Percentiles rank a stretch among this genome's conserved stretches.
These are phyloP conservation scores for Marchantia polymorpha DNA, from an alignment of 225 moss, liverwort and hornwort genomes.

Conservation along the genomic window DNA sequence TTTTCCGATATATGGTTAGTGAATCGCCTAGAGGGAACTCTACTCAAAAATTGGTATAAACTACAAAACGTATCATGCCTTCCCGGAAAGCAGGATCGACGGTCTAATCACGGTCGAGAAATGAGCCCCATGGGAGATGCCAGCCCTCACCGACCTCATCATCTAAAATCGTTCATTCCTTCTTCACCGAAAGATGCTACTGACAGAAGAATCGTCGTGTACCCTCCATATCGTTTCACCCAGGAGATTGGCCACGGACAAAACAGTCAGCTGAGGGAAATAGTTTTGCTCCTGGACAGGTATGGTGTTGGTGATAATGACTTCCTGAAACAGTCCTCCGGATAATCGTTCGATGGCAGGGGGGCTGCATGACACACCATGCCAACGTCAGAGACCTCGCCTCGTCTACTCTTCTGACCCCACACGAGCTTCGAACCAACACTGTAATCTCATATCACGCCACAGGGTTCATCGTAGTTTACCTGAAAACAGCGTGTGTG, in stretches of 20 bases:
- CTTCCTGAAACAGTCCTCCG: conserved; percentile 89
- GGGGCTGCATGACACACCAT: conserved; percentile 50
- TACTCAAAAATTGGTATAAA: conserved; percentile 18
- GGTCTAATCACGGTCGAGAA: background rate
- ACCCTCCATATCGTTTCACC: conserved; percentile 98
- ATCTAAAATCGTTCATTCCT: background rate
- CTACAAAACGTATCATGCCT: conserved; percentile 33
- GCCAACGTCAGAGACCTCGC: background rate
- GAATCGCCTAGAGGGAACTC: conserved; percentile 15
- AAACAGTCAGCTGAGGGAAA: conserved; percentile 78
- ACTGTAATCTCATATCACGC: no score
- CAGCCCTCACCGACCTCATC: background rate
- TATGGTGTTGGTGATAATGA: conserved; percentile 80
- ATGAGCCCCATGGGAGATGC: background rate
- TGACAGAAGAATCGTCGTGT: conserved; percentile 84
- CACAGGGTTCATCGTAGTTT: background rate
- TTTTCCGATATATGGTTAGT: conserved; percentile 12
- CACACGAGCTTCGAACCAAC: no score
- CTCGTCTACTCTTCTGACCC: background rate
- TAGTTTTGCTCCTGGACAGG: conserved; percentile 73
- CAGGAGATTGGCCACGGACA: conserved; percentile 89
- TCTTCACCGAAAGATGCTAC: conserved; percentile 65
- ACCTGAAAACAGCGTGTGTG: conserved; percentile 97
- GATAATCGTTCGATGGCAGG: conserved; percentile 85
- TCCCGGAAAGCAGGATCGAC: background rate